phyloP scores from a whole-genome alignment of 495 filamentous ascomycete genomes.

The Podospora pseudoanserina region DNA sequence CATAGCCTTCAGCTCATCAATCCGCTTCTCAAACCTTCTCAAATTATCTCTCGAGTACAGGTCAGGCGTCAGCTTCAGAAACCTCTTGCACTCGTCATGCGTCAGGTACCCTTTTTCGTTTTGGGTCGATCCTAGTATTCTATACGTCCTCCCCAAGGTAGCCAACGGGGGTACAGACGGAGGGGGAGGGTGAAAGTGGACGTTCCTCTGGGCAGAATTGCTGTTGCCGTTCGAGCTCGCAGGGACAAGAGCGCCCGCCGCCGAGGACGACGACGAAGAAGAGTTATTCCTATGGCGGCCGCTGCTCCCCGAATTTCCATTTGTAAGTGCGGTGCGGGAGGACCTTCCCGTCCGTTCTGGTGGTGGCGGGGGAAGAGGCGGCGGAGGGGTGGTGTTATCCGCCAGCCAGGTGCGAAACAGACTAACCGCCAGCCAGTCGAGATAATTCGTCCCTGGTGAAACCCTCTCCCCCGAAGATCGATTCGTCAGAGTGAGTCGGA shows the following conservation, averaged over 20 bases:
- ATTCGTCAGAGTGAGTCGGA: constrained; percentile 76
- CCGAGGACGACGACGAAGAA: background rate
- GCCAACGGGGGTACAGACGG: constrained; percentile 39
- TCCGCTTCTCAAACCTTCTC: constrained; percentile 73
- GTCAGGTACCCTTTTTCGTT: constrained; percentile 64
- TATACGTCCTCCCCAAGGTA: constrained; percentile 64
- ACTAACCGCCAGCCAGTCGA: constrained; percentile 82
- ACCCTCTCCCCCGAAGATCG: constrained; percentile 73
- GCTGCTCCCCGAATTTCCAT: constrained; percentile 22
- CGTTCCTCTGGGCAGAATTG: constrained; percentile 19
- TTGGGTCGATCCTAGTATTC: constrained; percentile 47
- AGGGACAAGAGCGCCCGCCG: background rate
- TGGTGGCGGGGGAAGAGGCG: constrained; percentile 32
- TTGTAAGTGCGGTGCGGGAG: constrained; percentile 29
- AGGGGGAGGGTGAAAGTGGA: background rate
- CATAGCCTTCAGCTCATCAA: constrained; percentile 81
- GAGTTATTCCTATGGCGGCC: constrained; percentile 9
- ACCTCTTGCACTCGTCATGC: constrained; percentile 84
- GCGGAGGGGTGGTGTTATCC: constrained; percentile 74
- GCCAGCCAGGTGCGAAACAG: constrained; percentile 89
- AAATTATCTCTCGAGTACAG: constrained; percentile 70
- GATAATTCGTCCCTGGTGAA: constrained; percentile 67
- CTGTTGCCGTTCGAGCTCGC: constrained; percentile 21
- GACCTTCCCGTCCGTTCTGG: constrained; percentile 37
- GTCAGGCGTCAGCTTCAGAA: constrained; percentile 71